A percentile compares a stretch with the other conserved stretches of the same genome.
phyloP scores from a whole-genome alignment of 2,329 filamentous ascomycete genomes.

The Mycogone perniciosa region DNA sequence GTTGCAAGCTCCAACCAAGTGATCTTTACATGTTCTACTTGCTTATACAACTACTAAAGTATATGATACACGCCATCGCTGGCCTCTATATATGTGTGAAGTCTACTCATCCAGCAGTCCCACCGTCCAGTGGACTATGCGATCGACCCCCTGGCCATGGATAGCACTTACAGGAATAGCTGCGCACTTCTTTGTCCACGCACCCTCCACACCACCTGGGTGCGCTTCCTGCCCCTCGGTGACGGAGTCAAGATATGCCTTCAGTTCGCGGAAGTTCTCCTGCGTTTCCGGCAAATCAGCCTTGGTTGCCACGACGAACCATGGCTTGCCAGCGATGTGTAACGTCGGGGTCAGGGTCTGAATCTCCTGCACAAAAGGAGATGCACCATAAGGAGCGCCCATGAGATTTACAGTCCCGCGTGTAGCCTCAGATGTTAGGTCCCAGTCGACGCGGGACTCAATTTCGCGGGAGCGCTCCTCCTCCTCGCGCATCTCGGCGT shows the following conservation, averaged over 20 bases:
- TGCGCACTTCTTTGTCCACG: constrained; percentile 55
- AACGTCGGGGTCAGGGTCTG: constrained; percentile 33
- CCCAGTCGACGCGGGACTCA: constrained; percentile 50
- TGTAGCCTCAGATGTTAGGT: constrained; percentile 43
- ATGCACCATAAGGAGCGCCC: constrained; percentile 15
- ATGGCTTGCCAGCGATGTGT: constrained; percentile 89
- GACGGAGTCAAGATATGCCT: constrained; percentile 63
- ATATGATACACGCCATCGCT: not conserved
- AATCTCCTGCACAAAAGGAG: constrained; percentile 3
- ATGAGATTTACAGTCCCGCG: constrained; percentile 22
- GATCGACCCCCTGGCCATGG: constrained; percentile 72
- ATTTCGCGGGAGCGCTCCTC: constrained; percentile 61
- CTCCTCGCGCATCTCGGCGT: constrained; percentile 72
- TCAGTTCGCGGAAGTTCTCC: constrained; percentile 65
- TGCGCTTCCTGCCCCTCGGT: constrained; percentile 58
- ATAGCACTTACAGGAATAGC: constrained; percentile 88
- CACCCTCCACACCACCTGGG: constrained; percentile 58
- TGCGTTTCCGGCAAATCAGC: constrained; percentile 76
- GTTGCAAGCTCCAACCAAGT: not conserved
- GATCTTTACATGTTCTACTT: not conserved
- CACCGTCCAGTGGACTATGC: constrained; percentile 66
- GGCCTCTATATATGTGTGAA: not conserved
- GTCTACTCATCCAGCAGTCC: constrained; percentile 52
- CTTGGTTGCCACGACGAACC: constrained; percentile 94
- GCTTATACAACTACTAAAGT: not conserved